A percentile compares a stretch with the other conserved stretches of the same genome.
Evolutionary conservation across 352 stramenopile genomes (phyloP).

Genomic region (Blastocystis sp.): DNA sequence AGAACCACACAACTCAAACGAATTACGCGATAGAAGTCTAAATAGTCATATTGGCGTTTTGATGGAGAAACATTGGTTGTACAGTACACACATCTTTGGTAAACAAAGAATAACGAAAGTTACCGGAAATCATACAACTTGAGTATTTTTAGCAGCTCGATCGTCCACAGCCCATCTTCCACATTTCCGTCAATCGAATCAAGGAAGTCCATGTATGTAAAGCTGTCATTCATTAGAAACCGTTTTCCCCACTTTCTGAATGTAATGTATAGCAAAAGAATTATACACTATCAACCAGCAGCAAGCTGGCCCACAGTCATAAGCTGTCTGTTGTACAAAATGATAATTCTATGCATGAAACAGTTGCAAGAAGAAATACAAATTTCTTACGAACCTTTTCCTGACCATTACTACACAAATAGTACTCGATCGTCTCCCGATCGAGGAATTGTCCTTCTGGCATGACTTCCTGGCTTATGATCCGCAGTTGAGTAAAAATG

Average conservation of each 20-base stretch:
- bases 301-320: conserved; percentile 46
- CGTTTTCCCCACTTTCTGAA: conserved; percentile 41
- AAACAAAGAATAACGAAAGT: neutral
- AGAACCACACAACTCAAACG: neutral
- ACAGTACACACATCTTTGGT: conserved; percentile 24
- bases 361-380: neutral
- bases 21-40: conserved; percentile 41
- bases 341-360: neutral
- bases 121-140: conserved; percentile 41
- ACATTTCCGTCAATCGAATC: neutral
- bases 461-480: neutral
- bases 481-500: too few species aligned
- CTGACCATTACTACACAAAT: conserved; percentile 23
- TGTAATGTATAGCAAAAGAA: neutral
- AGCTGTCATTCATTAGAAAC: conserved; percentile 45
- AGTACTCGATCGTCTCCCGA: conserved; percentile 39
- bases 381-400: neutral
- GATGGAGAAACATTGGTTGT: conserved; percentile 41
- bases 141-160: conserved; percentile 29
- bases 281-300: conserved; percentile 44
- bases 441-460: neutral
- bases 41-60: conserved; percentile 3
- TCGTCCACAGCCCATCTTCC: conserved; percentile 14
- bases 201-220: conserved; percentile 24
- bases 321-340: conserved; percentile 11